A percentile compares a stretch with the other conserved stretches of the same genome.
Conservation (phyloP, 2,329 filamentous ascomycete genomes). For the Fusarium sp. region DNA sequence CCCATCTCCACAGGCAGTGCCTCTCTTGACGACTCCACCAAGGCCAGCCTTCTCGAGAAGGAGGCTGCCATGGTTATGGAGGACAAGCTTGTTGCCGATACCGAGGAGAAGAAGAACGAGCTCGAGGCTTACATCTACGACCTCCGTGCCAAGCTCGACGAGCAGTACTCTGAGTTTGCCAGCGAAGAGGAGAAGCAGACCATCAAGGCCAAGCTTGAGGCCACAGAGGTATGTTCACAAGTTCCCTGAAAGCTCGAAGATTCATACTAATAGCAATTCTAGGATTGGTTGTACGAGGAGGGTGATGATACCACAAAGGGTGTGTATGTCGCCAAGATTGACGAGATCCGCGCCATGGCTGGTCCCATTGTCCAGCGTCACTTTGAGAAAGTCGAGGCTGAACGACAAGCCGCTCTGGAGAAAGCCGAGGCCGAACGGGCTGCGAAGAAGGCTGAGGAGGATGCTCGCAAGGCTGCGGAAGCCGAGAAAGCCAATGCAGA, state of each 20-base stretch:
- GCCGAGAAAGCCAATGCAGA: slow-evolving; percentile 63
- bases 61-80: slow-evolving; percentile 95
- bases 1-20: slow-evolving; percentile 86
- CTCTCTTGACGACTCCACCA: slow-evolving; percentile 76
- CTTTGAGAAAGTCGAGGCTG: slow-evolving; percentile 91
- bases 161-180: slow-evolving; percentile 87
- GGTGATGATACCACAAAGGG: slow-evolving; percentile 95
- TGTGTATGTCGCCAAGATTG: slow-evolving; percentile 92
- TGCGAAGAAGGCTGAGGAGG: slow-evolving; percentile 74
- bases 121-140: slow-evolving; percentile 98
- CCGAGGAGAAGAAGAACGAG: slow-evolving; percentile 99
- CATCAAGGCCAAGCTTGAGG: slow-evolving; percentile 83
- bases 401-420: slow-evolving; percentile 82
- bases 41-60: slow-evolving; percentile 78
- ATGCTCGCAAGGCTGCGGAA: slow-evolving; percentile 64
- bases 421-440: slow-evolving; percentile 81
- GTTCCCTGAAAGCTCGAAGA: background rate
- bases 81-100: slow-evolving; percentile 98
- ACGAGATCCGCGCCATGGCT: slow-evolving; percentile 90
- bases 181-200: slow-evolving; percentile 93
- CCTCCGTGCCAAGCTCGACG: slow-evolving; percentile 92
- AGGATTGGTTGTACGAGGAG: slow-evolving; percentile 99
- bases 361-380: slow-evolving; percentile 94
- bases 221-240: slow-evolving; percentile 78
- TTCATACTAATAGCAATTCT: slow-evolving; percentile 19